Evolutionary conservation across 768 basidiomycete species (phyloP), one percentile per base, ranked within the genome.

Genomic region (Russula vinacea): DNA sequence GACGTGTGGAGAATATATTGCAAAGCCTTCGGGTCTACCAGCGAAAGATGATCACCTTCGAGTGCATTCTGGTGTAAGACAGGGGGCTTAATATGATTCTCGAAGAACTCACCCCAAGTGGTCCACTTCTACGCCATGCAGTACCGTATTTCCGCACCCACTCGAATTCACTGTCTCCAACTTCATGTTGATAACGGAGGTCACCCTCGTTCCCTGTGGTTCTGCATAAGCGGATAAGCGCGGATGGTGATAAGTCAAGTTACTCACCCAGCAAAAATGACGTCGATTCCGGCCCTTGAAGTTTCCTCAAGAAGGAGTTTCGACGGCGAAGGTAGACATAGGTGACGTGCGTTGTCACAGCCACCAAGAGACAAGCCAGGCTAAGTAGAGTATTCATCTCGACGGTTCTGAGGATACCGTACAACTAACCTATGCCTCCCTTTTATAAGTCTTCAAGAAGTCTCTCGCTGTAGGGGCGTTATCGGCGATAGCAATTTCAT

Each of bases 1-100:
- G 72, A 72, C 33, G 68, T 71, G 54, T 74, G 71, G 19, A 71
- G 69, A 51, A 74, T 64, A 64, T 73, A 70, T 66, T 73, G 73
- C 3, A 73, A 58, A 3, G 73, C 73, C 68, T 74, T 56, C 4
- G 60, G 47, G 22, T 44, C 64, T 33, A 11, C 44, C n/a, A 62
- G 16, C 10, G 50, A 58, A 33, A 64, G 56, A 37, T 24, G 10
- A 37, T 58, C 53, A 13, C 11, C 52, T 57, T 45, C 22, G n/a
- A 26, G 17, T 10, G n/a, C 3, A 62, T 62, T 64, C 69, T 5
- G 58, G 65, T 26, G 32, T 61, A 37, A 61, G 62, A n/a, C 11
- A 35, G 40, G 2, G 37, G 26, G 17, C 19, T 40, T 44, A 16
- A 19, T 1, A 42, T 51, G 42, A 24, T 35, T 22, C 22, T 54